Conservation (phyloP, 2,329 filamentous ascomycete genomes). For the Sclerotinia glacialis region DNA sequence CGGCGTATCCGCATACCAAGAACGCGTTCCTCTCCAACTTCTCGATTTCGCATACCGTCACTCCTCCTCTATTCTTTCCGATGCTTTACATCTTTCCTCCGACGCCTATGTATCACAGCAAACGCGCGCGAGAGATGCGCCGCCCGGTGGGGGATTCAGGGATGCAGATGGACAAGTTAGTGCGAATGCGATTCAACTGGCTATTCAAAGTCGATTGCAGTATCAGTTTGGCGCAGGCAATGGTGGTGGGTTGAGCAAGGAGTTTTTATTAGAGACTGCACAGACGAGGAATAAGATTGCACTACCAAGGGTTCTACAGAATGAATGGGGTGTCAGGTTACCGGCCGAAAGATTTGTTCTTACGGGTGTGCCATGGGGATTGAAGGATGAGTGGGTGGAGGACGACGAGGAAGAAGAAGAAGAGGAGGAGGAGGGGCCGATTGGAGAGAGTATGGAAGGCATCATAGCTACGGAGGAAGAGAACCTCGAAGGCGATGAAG, state of each 20-base stretch:
- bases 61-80: slow-evolving; percentile 67
- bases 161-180: slow-evolving; percentile 48
- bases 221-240: slow-evolving; percentile 63
- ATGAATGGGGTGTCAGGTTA: slow-evolving; percentile 65
- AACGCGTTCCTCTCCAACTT: slow-evolving; percentile 76
- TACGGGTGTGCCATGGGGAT: slow-evolving; percentile 62
- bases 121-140: slow-evolving; percentile 38
- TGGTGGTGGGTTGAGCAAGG: slow-evolving; percentile 60
- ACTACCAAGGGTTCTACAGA: slow-evolving; percentile 59
- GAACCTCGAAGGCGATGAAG: slow-evolving; percentile 39
- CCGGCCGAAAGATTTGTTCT: slow-evolving; percentile 68
- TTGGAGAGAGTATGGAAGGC: slow-evolving; percentile 43
- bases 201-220: slow-evolving; percentile 64
- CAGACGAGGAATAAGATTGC: slow-evolving; percentile 65
- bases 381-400: slow-evolving; percentile 58
- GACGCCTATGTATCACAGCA: slow-evolving; percentile 60
- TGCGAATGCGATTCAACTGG: slow-evolving; percentile 67
- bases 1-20: slow-evolving; percentile 76
- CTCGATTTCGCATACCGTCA: slow-evolving; percentile 86
- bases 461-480: slow-evolving; percentile 41
- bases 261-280: slow-evolving; percentile 74
- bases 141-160: slow-evolving; percentile 35
- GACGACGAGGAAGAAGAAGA: slow-evolving; percentile 46
- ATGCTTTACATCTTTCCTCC: slow-evolving; percentile 65
- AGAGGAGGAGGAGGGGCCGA: slow-evolving; percentile 35